These are phyloP conservation scores for Fusarium brachygibbosum DNA, from an alignment of 2,329 filamentous ascomycete genomes.

Conservation along the genomic window DNA sequence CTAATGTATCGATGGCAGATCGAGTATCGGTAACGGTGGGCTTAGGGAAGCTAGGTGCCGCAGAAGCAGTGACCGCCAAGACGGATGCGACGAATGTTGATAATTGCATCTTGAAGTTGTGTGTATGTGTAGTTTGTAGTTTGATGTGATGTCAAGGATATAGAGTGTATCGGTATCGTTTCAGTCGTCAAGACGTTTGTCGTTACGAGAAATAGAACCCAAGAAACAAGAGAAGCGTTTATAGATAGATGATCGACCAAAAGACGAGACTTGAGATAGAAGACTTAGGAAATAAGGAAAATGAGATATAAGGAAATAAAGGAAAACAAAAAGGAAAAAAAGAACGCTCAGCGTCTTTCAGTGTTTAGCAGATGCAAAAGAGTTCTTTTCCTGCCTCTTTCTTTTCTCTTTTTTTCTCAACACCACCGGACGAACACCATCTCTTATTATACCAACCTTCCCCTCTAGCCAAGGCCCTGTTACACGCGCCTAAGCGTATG, in stretches of 20 bases:
- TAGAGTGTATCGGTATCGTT: constrained; percentile 25
- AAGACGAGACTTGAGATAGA: constrained; percentile 21
- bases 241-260: constrained; percentile 25
- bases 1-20: constrained; percentile 57
- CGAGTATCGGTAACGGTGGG: constrained; percentile 55
- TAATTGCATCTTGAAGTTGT: constrained; percentile 62
- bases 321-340: constrained; percentile 30
- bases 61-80: constrained; percentile 60
- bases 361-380: constrained; percentile 37
- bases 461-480: constrained; percentile 15
- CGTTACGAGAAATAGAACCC: constrained; percentile 34
- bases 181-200: constrained; percentile 31
- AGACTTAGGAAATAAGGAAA: constrained; percentile 44
- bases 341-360: constrained; percentile 41
- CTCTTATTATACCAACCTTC: constrained; percentile 49
- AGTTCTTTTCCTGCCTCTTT: constrained; percentile 40
- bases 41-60: constrained; percentile 59
- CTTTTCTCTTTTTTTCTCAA: constrained; percentile 27
- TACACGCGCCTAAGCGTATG: constrained; percentile 25
- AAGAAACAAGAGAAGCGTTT: constrained; percentile 28
- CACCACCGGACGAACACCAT: constrained; percentile 25
- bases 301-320: constrained; percentile 43
- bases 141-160: constrained; percentile 17
- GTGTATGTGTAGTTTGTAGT: background rate
- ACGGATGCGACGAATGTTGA: constrained; percentile 62